Base-by-base conservation (phyloP, 768 basidiomycete species). In the Rubroboletus pulcherrimus region DNA sequence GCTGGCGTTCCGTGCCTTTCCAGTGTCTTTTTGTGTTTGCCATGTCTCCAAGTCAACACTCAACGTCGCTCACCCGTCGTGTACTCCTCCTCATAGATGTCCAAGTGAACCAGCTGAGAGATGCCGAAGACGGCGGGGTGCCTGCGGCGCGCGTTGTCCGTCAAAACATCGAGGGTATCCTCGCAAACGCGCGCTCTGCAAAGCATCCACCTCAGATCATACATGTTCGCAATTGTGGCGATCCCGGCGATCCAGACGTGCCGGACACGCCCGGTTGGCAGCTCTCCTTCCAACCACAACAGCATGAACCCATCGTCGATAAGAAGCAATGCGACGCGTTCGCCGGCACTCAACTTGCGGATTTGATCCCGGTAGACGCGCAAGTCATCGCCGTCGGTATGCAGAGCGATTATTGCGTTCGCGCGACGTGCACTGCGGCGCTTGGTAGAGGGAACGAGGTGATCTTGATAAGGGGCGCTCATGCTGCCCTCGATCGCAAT, bases 271-370 rank as follows among this genome's bases (percentile, higher is more conserved):
- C 75, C 1, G 85, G 85, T 4, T 89, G 86, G 87, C 69, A 81
- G 60, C 81, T 89, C 62, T 77, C 78, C 52, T 81, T 83, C 69
- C 61, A 73, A 17, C 81, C 83, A 0, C 75, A 75, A 8, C 68
- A 76, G 0, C 63, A 74, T 62, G 86, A 88, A 66, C 66, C 71
- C 48, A 73, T 86, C 49, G 60, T 88, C 44, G 85, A 88, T 72
- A 88, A 87, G 72, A 72, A 73, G 47, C 85, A 85, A 72, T 86
- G 83, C 72, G 87, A 88, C 60, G 84, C 86, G 29, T 89, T 88
- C 59, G 75, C 78, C 0, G 83, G 83, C 11, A 88, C 86, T 19
- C 57, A 50, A 11, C 74, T 89, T 4, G 77, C 70, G 8, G 74
- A 78, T 4, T 63, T 83, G 41, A 71, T 89, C 35, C 75, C 78